Conservation (phyloP, 768 basidiomycete species). For the Termitomyces eurrhizus region DNA sequence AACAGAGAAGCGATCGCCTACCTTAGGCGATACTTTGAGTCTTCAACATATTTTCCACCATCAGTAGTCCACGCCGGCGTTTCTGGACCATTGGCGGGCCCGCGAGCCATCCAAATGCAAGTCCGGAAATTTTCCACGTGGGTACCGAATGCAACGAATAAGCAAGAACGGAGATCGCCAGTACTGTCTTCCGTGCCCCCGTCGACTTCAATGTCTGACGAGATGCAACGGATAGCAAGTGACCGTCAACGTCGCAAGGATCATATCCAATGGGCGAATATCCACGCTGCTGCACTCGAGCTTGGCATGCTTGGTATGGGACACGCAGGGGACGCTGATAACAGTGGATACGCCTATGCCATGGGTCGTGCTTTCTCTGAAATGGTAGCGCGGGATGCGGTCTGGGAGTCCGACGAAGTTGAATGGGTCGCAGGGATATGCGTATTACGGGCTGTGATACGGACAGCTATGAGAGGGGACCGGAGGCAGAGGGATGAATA, state of each 20-base stretch:
- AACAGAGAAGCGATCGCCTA: constrained; percentile 36
- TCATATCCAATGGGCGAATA: constrained; percentile 63
- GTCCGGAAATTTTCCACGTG: constrained; percentile 56
- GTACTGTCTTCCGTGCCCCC: constrained; percentile 14
- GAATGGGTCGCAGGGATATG: constrained; percentile 67
- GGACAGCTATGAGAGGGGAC: constrained; percentile 46
- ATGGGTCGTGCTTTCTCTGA: constrained; percentile 49
- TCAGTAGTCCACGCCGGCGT: constrained; percentile 51
- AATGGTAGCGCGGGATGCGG: constrained; percentile 59
- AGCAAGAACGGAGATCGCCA: constrained; percentile 11
- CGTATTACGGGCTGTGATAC: constrained; percentile 53
- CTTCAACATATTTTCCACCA: constrained; percentile 46
- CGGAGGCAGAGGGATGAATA: constrained; percentile 47
- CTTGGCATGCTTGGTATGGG: constrained; percentile 48
- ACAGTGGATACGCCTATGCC: constrained; percentile 39
- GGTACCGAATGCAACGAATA: constrained; percentile 30
- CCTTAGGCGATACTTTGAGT: constrained; percentile 50
- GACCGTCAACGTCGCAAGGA: constrained; percentile 62
- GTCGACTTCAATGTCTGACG: constrained; percentile 33
- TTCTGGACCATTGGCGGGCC: constrained; percentile 51
- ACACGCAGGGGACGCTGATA: constrained; percentile 34
- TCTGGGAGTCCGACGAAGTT: constrained; percentile 64
- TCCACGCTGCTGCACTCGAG: constrained; percentile 62
- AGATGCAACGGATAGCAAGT: constrained; percentile 58
- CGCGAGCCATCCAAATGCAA: constrained; percentile 54